phyloP scores from a whole-genome alignment of 2,329 filamentous ascomycete genomes.

The Cercospora citrullina region DNA sequence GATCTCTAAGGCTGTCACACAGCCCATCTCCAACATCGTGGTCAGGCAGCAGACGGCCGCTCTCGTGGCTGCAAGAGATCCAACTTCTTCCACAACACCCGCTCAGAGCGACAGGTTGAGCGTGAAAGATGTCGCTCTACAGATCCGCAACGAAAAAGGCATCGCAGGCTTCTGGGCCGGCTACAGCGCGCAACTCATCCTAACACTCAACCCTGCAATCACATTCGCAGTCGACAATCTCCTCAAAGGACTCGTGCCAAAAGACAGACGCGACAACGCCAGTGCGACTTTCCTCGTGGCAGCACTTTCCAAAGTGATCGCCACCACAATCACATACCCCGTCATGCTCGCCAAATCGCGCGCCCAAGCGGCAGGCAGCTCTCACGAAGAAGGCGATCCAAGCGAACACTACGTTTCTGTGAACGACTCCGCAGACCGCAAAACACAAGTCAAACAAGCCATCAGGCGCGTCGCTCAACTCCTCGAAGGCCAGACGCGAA shows the following conservation, averaged over 20 bases:
- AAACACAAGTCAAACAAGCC: slow-evolving; percentile 21
- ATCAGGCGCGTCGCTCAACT: slow-evolving; percentile 25
- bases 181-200: slow-evolving; percentile 74
- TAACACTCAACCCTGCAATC: slow-evolving; percentile 82
- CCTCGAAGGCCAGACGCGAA: slow-evolving; percentile 35
- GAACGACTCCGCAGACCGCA: slow-evolving; percentile 16
- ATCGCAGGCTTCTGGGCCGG: slow-evolving; percentile 80
- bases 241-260: slow-evolving; percentile 62
- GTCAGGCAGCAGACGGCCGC: slow-evolving; percentile 75
- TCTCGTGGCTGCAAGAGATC: slow-evolving; percentile 47
- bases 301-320: slow-evolving; percentile 74
- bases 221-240: slow-evolving; percentile 81
- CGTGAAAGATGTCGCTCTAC: slow-evolving; percentile 59
- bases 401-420: slow-evolving; percentile 20
- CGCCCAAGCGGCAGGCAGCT: slow-evolving; percentile 61
- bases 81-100: slow-evolving; percentile 33
- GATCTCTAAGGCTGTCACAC: slow-evolving; percentile 72
- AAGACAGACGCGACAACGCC: slow-evolving; percentile 54
- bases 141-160: slow-evolving; percentile 69
- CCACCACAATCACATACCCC: slow-evolving; percentile 77
- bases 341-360: slow-evolving; percentile 82
- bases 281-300: slow-evolving; percentile 66
- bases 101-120: slow-evolving; percentile 36
- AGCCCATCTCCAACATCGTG: slow-evolving; percentile 78
- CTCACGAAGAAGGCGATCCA: slow-evolving; percentile 26